These are phyloP conservation scores for Colletotrichum sp. DNA, from an alignment of 2,329 filamentous ascomycete genomes.

Conservation along the genomic window DNA sequence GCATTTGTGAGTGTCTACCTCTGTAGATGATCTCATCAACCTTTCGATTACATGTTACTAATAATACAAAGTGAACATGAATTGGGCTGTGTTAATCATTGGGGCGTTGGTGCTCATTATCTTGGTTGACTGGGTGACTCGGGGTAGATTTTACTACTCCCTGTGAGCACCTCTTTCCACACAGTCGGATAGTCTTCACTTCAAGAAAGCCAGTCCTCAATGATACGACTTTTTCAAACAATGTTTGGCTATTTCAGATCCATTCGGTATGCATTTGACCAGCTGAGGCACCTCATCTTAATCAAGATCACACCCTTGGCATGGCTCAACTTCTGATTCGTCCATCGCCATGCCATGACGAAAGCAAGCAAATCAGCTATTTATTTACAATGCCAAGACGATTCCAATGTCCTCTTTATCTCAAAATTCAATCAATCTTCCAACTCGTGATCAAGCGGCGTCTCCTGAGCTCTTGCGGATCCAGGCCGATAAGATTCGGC, in stretches of 20 bases:
- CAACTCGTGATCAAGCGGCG: neutral
- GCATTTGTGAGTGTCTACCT: neutral
- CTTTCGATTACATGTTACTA: neutral
- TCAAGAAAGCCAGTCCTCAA: fast-evolving
- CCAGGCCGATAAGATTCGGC: neutral
- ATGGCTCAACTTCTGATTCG: neutral
- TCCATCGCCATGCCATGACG: neutral
- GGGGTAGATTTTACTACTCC: neutral
- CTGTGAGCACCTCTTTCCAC: neutral
- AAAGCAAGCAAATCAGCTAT: neutral
- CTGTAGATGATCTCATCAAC: neutral
- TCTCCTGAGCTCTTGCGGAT: neutral
- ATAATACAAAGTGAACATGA: neutral
- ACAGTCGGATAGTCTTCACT: neutral
- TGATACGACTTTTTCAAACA: neutral
- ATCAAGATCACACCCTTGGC: neutral
- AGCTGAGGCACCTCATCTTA: neutral
- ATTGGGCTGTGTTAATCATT: neutral
- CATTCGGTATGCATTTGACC: neutral
- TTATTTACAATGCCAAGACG: neutral
- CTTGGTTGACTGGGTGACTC: neutral
- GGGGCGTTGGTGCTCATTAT: neutral
- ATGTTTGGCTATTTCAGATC: neutral
- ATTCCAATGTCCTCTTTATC: neutral
- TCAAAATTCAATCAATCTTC: neutral